phyloP scores from a whole-genome alignment of 257 asterid species.

The Solanum ossicruentum region DNA sequence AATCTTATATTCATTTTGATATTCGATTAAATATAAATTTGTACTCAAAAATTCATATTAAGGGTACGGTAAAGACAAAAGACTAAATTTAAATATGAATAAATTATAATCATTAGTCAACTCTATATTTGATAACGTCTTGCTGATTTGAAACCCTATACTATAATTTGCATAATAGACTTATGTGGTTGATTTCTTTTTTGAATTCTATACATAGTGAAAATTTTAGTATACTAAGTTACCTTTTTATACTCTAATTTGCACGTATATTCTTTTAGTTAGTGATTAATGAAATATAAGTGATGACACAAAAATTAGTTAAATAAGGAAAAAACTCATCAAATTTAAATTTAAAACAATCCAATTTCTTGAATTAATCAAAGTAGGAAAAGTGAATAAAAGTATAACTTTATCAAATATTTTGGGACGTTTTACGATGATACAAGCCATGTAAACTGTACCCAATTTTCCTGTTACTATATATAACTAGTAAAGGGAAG shows the following conservation, averaged over 20 bases:
- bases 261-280: background rate
- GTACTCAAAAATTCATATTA: background rate
- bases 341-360: background rate
- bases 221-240: too few relatives aligned
- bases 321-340: too few relatives aligned
- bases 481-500: too few relatives aligned
- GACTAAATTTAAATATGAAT: too few relatives aligned
- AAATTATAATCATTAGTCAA: background rate
- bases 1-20: too few relatives aligned
- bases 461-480: too few relatives aligned
- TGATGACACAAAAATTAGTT: background rate
- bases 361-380: background rate
- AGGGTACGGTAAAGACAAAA: background rate
- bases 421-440: background rate
- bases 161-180: background rate
- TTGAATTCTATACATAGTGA: too few relatives aligned
- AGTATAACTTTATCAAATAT: background rate
- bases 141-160: background rate
- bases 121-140: background rate
- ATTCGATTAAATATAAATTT: background rate
- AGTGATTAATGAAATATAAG: background rate
- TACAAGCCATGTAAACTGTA: too few relatives aligned
- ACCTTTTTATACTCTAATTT: too few relatives aligned
- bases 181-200: too few relatives aligned
- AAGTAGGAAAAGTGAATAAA: background rate